Conservation (phyloP, 2,329 filamentous ascomycete genomes). For the Neonectria faginata region DNA sequence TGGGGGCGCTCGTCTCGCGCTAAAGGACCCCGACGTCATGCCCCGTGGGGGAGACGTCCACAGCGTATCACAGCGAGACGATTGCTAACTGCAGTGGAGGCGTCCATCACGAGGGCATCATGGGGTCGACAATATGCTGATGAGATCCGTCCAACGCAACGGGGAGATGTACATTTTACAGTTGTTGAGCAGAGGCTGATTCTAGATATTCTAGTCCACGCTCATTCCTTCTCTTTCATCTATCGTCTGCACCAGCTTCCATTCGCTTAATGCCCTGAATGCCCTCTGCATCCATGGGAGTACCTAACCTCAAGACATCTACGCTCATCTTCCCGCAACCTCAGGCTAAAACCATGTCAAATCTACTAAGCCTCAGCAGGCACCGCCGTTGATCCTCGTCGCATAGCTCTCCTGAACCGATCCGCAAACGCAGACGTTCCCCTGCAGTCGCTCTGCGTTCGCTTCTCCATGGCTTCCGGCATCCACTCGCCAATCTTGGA, state of each 20-base stretch:
- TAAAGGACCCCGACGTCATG: slow-evolving; percentile 39
- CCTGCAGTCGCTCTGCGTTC: slow-evolving; percentile 64
- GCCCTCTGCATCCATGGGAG: background rate
- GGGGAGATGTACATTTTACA: background rate
- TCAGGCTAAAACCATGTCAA: background rate
- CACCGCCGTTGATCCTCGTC: slow-evolving; percentile 45
- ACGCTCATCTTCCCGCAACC: background rate
- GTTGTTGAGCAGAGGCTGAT: background rate
- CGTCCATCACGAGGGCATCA: background rate
- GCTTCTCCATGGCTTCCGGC: slow-evolving; percentile 66
- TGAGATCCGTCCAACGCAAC: background rate
- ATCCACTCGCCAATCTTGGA: slow-evolving; percentile 74
- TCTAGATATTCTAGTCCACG: background rate
- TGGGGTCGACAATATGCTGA: no score
- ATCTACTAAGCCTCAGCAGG: background rate
- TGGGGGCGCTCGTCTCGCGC: slow-evolving; percentile 27
- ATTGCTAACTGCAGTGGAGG: slow-evolving; percentile 36
- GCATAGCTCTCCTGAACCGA: slow-evolving; percentile 62
- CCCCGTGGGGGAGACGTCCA: slow-evolving; percentile 16
- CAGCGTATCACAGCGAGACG: slow-evolving; percentile 40
- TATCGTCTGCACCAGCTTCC: background rate
- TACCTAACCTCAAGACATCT: background rate
- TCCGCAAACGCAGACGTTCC: slow-evolving; percentile 65
- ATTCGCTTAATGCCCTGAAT: background rate
- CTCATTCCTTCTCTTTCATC: background rate